Evolutionary conservation across 1,284 basidiomycete species (phyloP), one percentile per base, ranked within the genome.

Genomic region (Marasmius sp.): DNA sequence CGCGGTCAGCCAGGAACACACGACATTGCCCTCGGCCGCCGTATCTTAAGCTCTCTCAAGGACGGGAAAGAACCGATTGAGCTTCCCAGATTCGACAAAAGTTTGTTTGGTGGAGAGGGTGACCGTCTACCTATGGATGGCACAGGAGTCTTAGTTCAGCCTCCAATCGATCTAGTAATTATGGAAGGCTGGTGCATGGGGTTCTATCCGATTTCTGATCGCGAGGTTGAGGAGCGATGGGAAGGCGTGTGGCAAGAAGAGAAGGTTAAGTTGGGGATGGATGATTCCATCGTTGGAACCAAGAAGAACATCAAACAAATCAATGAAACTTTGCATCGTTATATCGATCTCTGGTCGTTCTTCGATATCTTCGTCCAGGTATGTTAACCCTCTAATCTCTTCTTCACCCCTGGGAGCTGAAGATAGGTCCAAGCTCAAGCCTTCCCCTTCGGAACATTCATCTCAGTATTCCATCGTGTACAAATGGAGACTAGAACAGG

Each of bases 1-100:
- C 83, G 94, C 22, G 94, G 94, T 0, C 91, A 89, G 68, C 94
- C 94, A 0, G 94, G 94, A 0, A 96, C 94, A 10, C 94, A 97
- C 69, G 94, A 97, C 69, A 74, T 94, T 20, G 67, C 72, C 1
- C 81, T 95, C 6, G 92, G 90, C 11, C 65, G 78, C 0, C 62
- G 76, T 5, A 69, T 91, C 39, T 72, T 95, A 45, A 67, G 70
- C 6, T 71, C 75, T 14, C 74, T 95, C 49, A 79, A 80, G 66
- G 65, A 68, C 9, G 84, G 85, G 66, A 83, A 81, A 62, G 68
- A 71, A 9, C 67, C 69, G 0, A 80, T 93, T 9, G 75, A 82
- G 38, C 72, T 96, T 16, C 96, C 96, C 0, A 77, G 85, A 27
- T 98, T 95, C 70, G 94, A 98, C 70, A 98, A 98, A 79, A 91